These are phyloP conservation scores for Guillardia theta DNA, from an alignment of 78 protist genomes.

Conservation along the genomic window DNA sequence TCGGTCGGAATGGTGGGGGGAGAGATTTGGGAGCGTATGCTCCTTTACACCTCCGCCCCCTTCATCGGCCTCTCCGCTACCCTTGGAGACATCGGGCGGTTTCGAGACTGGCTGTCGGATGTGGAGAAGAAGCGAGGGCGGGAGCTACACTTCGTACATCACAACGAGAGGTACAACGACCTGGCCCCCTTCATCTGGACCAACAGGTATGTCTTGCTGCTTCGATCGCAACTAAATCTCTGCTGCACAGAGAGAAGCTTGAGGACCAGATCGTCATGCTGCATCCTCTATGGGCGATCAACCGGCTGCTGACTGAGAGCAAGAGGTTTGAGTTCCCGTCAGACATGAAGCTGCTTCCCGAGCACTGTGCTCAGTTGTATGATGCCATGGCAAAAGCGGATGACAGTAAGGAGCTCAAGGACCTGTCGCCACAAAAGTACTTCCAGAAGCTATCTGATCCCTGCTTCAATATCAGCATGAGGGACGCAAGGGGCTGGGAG, in stretches of 20 bases:
- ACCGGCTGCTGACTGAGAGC: neutral
- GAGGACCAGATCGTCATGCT: neutral
- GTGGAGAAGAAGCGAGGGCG: conserved; percentile 32
- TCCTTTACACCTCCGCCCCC: conserved; percentile 64
- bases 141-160: neutral
- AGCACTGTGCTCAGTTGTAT: neutral
- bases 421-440: neutral
- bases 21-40: conserved; percentile 74
- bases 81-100: conserved; percentile 47
- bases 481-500: conserved; percentile 25
- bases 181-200: neutral
- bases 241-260: neutral
- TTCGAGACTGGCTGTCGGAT: neutral
- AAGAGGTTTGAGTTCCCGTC: neutral
- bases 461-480: conserved; percentile 22
- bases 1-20: conserved; percentile 59
- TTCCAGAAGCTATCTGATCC: neutral
- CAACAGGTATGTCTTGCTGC: too few species aligned
- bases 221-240: too few species aligned
- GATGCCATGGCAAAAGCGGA: neutral
- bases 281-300: neutral
- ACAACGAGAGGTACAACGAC: conserved; percentile 28
- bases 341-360: conserved; percentile 7
- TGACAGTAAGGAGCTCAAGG: neutral
- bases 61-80: conserved; percentile 92